Evolutionary conservation across 805 yeast species (phyloP).

Genomic region (Suhomyces faveliae): DNA sequence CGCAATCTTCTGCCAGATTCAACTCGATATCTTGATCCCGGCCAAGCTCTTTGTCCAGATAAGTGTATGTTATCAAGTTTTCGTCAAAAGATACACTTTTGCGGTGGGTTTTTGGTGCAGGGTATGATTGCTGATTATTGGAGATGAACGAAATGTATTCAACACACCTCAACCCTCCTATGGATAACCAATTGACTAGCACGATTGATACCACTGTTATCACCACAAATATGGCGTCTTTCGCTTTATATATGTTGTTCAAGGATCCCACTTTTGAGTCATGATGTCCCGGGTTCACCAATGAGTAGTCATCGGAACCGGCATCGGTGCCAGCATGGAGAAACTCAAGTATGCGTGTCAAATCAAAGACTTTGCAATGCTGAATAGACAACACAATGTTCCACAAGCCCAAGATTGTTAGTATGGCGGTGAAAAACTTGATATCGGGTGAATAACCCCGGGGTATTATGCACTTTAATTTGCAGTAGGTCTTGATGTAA

Average conservation of each 20-base stretch:
- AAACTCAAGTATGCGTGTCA: conserved; percentile 1
- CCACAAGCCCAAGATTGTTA: conserved; percentile 6
- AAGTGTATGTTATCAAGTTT: conserved; percentile 13
- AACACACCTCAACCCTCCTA: conserved; percentile 13
- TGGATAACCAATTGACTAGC: conserved; percentile 11
- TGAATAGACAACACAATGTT: conserved; percentile 2
- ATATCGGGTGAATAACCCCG: conserved; percentile 9
- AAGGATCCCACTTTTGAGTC: conserved; percentile 1
- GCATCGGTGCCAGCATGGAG: background rate
- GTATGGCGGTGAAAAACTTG: background rate
- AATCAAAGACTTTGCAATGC: conserved; percentile 3
- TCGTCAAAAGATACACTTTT: conserved; percentile 21
- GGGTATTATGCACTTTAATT: conserved; percentile 6
- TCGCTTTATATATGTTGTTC: conserved; percentile 10
- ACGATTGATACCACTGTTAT: conserved; percentile 13
- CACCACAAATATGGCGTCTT: conserved; percentile 11
- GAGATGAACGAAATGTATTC: conserved; percentile 16
- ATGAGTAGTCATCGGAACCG: background rate
- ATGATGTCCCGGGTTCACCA: conserved; percentile 3
- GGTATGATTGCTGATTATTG: conserved; percentile 6
- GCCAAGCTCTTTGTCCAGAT: conserved; percentile 8
- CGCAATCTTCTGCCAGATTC: background rate
- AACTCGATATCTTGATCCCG: background rate
- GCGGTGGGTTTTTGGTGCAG: conserved; percentile 8
- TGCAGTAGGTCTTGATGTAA: conserved; percentile 7